phyloP scores from a whole-genome alignment of 768 basidiomycete genomes.

The Pleurotus sapidus region DNA sequence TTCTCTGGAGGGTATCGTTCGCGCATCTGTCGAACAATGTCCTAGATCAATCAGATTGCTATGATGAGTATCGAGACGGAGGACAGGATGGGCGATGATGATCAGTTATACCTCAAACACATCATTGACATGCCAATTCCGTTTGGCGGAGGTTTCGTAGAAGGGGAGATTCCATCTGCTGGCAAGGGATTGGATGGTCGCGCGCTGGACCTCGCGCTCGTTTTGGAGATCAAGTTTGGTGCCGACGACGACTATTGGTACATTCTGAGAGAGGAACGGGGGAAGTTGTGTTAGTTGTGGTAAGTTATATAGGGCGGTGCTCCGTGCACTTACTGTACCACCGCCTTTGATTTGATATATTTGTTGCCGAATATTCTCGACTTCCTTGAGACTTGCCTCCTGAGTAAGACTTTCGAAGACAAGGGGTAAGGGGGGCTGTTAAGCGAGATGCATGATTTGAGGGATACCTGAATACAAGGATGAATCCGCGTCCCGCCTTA shows the following conservation, averaged over 20 bases:
- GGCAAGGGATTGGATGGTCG: conserved; percentile 61
- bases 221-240: conserved; percentile 80
- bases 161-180: conserved; percentile 70
- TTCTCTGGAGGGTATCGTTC: conserved; percentile 51
- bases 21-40: conserved; percentile 74
- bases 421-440: conserved; percentile 8
- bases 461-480: conserved; percentile 76
- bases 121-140: conserved; percentile 75
- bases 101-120: conserved; percentile 53
- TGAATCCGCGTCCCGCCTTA: conserved; percentile 71
- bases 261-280: conserved; percentile 30
- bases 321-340: conserved; percentile 42
- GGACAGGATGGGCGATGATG: background rate
- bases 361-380: conserved; percentile 77
- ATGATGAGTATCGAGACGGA: background rate
- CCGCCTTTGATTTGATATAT: conserved; percentile 79
- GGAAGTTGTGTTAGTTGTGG: background rate
- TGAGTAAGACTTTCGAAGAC: conserved; percentile 61
- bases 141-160: conserved; percentile 87
- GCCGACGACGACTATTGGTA: conserved; percentile 85
- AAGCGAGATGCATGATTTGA: background rate
- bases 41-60: conserved; percentile 18
- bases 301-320: too few species aligned
- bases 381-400: conserved; percentile 76
- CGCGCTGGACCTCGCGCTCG: conserved; percentile 74